Conservation (phyloP, 225 moss, liverwort and hornwort genomes). For the Physcomitrium patens region DNA sequence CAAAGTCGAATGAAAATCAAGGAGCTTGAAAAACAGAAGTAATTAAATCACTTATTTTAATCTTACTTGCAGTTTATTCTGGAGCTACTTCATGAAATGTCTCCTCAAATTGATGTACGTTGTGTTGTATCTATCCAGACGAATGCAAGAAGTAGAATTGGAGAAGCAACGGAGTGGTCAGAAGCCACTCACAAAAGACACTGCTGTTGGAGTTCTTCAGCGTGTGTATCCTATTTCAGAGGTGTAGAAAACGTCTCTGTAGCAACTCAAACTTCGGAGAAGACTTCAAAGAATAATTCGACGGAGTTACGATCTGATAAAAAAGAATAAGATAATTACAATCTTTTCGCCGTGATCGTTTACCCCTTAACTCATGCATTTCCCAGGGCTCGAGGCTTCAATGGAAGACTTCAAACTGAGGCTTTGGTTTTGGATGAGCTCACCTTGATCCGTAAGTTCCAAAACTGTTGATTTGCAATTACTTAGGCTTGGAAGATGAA, state of each 20-base stretch:
- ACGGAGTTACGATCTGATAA: neutral
- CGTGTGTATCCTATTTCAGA: constrained; percentile 64
- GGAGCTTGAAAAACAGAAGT: constrained; percentile 84
- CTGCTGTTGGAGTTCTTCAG: constrained; percentile 57
- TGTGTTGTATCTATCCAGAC: constrained; percentile 24
- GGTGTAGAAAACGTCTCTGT: fast-evolving
- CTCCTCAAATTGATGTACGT: fast-evolving
- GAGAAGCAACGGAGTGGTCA: constrained; percentile 78
- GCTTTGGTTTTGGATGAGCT: constrained; percentile 66
- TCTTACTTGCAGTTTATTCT: no score
- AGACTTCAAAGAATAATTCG: neutral
- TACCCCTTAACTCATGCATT: neutral
- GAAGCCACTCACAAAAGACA: constrained; percentile 70
- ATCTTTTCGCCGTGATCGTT: neutral
- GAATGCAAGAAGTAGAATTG: constrained; percentile 80
- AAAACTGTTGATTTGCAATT: neutral
- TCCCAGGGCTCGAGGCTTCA: constrained; percentile 70
- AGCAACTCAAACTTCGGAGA: neutral
- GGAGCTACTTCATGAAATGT: fast-evolving
- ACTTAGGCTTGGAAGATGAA: neutral
- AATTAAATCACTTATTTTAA: neutral
- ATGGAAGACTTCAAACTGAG: constrained; percentile 65
- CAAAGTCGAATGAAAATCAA: constrained; percentile 68
- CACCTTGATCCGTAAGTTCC: constrained; percentile 66
- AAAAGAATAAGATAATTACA: fast-evolving